These are phyloP conservation scores for Acacia pycnantha DNA, from an alignment of 331 rosid genomes.

Conservation along the genomic window DNA sequence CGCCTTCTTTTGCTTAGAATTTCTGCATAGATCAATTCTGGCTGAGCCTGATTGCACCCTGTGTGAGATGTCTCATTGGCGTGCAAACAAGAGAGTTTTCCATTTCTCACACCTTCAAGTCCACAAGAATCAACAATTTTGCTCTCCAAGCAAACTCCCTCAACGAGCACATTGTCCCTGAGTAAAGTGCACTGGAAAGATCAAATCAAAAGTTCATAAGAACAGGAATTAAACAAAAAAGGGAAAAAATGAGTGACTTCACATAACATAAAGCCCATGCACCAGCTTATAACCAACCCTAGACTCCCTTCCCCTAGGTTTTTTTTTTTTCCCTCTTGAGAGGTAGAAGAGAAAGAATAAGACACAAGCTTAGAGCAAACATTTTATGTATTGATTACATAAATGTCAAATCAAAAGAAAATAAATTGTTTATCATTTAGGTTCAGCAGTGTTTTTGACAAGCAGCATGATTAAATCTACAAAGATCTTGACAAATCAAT, in stretches of 20 bases:
- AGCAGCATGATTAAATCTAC: neutral
- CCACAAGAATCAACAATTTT: constrained; percentile 38
- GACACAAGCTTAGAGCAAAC: neutral
- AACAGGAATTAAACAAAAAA: constrained; percentile 36
- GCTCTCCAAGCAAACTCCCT: constrained; percentile 47
- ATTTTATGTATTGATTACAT: neutral
- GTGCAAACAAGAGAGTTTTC: constrained; percentile 25
- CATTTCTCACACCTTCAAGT: constrained; percentile 40
- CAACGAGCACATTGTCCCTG: constrained; percentile 83
- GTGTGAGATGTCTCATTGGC: constrained; percentile 21
- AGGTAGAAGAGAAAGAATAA: neutral
- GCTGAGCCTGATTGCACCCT: constrained; percentile 19
- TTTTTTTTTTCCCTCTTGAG: neutral
- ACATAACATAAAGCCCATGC: constrained; percentile 18
- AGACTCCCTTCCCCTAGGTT: neutral
- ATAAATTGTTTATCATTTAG: neutral
- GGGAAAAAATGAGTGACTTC: constrained; percentile 5
- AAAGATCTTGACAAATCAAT: neutral
- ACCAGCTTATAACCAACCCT: constrained; percentile 20
- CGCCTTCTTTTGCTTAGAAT: constrained; percentile 36
- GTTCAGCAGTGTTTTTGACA: constrained; percentile 1
- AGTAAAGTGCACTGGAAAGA: constrained; percentile 98
- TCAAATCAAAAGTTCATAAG: constrained; percentile 96
- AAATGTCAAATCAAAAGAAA: neutral
- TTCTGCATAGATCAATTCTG: constrained; percentile 31